These are phyloP conservation scores for Fusarium sterilihyphosum DNA, from an alignment of 2,329 filamentous ascomycete species.

Conservation along the genomic window DNA sequence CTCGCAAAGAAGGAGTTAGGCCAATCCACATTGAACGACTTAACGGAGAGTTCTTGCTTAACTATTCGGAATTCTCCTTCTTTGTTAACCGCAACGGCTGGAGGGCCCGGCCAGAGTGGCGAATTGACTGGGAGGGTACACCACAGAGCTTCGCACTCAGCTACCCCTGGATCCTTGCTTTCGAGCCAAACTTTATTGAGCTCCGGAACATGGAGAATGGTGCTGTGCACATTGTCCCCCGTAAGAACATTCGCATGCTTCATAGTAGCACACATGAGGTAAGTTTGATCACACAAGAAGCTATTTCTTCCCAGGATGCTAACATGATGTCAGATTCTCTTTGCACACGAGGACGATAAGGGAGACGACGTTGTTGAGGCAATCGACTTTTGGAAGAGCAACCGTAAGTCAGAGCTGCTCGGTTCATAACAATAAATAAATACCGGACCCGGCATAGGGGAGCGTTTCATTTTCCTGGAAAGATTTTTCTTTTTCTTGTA, in stretches of 20 bases:
- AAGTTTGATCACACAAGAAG: conserved; percentile 37
- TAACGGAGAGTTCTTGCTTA: conserved; percentile 95
- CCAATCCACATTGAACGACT: conserved; percentile 98
- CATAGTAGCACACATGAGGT: conserved; percentile 98
- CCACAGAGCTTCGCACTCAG: conserved; percentile 93
- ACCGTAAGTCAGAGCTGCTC: conserved; percentile 58
- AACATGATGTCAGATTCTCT: conserved; percentile 77
- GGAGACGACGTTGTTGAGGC: conserved; percentile 94
- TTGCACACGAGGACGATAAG: conserved; percentile 95
- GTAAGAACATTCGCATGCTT: conserved; percentile 96
- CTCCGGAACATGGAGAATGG: conserved; percentile 94
- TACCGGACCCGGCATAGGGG: conserved; percentile 21
- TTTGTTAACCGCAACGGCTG: conserved; percentile 99
- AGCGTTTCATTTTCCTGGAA: conserved; percentile 42
- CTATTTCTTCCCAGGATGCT: background rate
- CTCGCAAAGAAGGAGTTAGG: conserved; percentile 89
- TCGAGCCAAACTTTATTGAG: conserved; percentile 97
- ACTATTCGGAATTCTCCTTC: conserved; percentile 99
- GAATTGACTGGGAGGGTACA: conserved; percentile 95
- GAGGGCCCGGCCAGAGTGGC: conserved; percentile 95
- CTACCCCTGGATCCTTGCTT: conserved; percentile 96
- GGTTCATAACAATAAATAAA: conserved; percentile 34
- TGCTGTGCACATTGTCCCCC: conserved; percentile 93
- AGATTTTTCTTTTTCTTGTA: conserved; percentile 42
- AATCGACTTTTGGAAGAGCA: conserved; percentile 93